phyloP scores from a whole-genome alignment of 441 rosid genomes.

The Pelargonium myrrhifolium region DNA sequence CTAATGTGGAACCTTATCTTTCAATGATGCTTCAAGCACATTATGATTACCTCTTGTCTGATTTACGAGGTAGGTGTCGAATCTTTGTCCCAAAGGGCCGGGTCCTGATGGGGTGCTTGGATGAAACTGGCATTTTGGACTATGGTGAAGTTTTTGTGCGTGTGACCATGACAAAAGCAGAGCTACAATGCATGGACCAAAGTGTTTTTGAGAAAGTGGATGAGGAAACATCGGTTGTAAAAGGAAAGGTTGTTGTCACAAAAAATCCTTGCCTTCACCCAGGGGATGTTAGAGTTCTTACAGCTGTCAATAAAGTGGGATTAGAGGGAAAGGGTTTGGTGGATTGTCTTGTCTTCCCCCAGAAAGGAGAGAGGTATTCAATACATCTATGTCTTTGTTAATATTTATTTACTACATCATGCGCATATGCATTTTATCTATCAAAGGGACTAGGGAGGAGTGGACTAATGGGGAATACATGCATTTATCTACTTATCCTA shows the following conservation, averaged over 20 bases:
- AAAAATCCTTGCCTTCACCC: slow-evolving; percentile 97
- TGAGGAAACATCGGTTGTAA: slow-evolving; percentile 49
- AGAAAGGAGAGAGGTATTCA: slow-evolving; percentile 64
- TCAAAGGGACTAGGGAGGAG: too few species aligned
- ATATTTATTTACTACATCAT: not conserved
- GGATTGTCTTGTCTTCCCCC: slow-evolving; percentile 84
- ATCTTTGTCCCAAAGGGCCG: slow-evolving; percentile 77
- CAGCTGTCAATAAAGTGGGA: slow-evolving; percentile 54
- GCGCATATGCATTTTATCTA: not conserved
- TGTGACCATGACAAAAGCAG: slow-evolving; percentile 59
- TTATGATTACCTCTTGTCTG: slow-evolving; percentile 55
- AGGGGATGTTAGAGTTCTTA: slow-evolving; percentile 83
- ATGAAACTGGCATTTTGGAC: slow-evolving; percentile 61
- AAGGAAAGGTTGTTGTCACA: slow-evolving; percentile 78
- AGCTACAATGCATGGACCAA: slow-evolving; percentile 41
- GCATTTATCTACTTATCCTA: too few species aligned
- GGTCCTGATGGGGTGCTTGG: slow-evolving; percentile 78
- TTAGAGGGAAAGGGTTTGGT: slow-evolving; percentile 61
- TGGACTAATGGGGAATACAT: too few species aligned
- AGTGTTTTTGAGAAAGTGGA: slow-evolving; percentile 52
- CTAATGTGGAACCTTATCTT: slow-evolving; percentile 67
- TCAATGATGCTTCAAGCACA: slow-evolving; percentile 82
- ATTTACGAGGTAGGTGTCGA: slow-evolving; percentile 64
- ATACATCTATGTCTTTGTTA: not conserved
- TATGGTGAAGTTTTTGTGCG: slow-evolving; percentile 82